Evolutionary conservation across 2,329 filamentous ascomycete genomes (phyloP).

Genomic region (Aspergillus tubingensis): DNA sequence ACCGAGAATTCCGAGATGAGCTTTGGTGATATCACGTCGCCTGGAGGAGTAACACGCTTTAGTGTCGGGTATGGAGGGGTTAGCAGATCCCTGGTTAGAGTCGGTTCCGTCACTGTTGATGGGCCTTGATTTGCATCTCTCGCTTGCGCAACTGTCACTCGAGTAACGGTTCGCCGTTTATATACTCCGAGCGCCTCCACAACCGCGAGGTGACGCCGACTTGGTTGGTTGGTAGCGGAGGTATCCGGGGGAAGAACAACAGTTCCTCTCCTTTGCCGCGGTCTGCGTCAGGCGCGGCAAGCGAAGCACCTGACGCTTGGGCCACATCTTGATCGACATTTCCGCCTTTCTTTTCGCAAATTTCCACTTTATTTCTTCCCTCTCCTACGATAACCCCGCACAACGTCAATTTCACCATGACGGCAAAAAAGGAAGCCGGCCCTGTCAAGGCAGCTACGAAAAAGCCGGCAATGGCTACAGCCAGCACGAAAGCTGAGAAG

Average conservation of each 20-base stretch:
- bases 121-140: constrained; percentile 18
- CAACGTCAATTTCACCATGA: constrained; percentile 3
- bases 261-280: constrained; percentile 19
- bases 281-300: constrained; percentile 31
- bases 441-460: constrained; percentile 19
- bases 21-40: background rate
- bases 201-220: constrained; percentile 6
- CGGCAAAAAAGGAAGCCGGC: background rate
- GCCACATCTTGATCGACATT: constrained; percentile 40
- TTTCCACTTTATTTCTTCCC: constrained; percentile 8
- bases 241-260: constrained; percentile 19
- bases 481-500: constrained; percentile 35
- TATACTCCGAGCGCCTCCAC: constrained; percentile 11
- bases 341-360: background rate
- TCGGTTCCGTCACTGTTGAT: constrained; percentile 19
- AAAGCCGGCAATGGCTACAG: constrained; percentile 22
- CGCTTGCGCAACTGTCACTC: constrained; percentile 6
- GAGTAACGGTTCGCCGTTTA: background rate
- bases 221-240: constrained; percentile 19
- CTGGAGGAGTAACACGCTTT: background rate
- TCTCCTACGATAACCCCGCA: background rate
- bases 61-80: constrained; percentile 21
- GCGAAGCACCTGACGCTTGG: constrained; percentile 36
- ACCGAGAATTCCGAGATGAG: background rate
- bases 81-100: constrained; percentile 22